These are phyloP conservation scores for Petrea volubilis DNA, from an alignment of 257 asterid species.

Conservation along the genomic window DNA sequence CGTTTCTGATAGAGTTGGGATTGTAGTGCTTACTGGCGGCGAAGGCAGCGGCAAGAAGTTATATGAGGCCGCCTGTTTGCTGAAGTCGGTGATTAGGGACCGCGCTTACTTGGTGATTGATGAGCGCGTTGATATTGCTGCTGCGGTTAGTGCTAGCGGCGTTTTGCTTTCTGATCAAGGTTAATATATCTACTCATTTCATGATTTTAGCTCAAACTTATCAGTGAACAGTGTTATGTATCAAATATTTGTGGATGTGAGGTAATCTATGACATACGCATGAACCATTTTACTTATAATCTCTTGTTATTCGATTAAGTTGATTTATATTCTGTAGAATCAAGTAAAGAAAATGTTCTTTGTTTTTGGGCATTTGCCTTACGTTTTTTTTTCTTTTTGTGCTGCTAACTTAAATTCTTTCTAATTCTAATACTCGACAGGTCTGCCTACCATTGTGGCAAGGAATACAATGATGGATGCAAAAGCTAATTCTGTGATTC, in stretches of 20 bases:
- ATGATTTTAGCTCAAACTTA: background rate
- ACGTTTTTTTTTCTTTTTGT: too few relatives aligned
- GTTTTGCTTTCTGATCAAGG: conserved; percentile 97
- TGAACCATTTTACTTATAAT: background rate
- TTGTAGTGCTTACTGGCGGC: conserved; percentile 72
- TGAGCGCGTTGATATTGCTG: conserved; percentile 86
- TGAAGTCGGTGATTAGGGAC: conserved; percentile 73
- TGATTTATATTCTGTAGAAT: background rate
- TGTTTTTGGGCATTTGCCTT: background rate
- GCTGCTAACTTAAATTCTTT: conserved; percentile 11
- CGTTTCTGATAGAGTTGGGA: conserved; percentile 65
- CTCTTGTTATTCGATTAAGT: background rate
- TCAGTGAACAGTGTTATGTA: background rate
- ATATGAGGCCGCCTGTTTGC: conserved; percentile 82
- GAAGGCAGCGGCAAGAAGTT: conserved; percentile 68
- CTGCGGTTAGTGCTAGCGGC: conserved; percentile 87
- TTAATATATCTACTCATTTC: conserved; percentile 11
- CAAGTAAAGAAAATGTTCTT: background rate
- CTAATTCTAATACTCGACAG: conserved; percentile 41
- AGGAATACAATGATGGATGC: conserved; percentile 89
- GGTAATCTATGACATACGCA: background rate
- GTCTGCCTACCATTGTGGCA: conserved; percentile 92
- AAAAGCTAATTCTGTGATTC: conserved; percentile 61
- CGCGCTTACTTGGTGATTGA: conserved; percentile 87
- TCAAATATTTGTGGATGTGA: background rate